phyloP scores from a whole-genome alignment of 2,329 filamentous ascomycete species.

The Colletotrichum tanaceti region DNA sequence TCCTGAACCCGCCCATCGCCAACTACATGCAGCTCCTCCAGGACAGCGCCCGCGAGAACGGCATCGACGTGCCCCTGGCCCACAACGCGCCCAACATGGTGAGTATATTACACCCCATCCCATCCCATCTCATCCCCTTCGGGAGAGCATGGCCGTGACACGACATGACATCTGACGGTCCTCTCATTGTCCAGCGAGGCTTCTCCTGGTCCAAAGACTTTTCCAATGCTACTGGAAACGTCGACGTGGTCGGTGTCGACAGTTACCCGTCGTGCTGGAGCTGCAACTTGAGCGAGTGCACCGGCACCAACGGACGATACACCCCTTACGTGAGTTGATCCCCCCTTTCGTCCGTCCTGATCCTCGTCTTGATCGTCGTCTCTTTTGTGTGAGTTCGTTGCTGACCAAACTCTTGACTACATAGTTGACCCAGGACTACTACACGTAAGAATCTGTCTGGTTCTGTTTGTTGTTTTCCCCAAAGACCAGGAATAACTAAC shows the following conservation, averaged over 20 bases:
- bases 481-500: conserved; percentile 1
- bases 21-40: conserved; percentile 70
- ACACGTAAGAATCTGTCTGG: conserved; percentile 6
- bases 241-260: conserved; percentile 65
- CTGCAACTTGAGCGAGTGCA: conserved; percentile 71
- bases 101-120: too few relatives aligned
- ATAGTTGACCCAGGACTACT: conserved; percentile 36
- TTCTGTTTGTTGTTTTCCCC: too few relatives aligned
- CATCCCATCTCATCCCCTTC: too few relatives aligned
- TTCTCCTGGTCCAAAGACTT: conserved; percentile 72
- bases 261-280: conserved; percentile 70
- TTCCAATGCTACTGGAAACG: conserved; percentile 65
- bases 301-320: conserved; percentile 68
- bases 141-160: too few relatives aligned
- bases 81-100: conserved; percentile 71
- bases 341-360: too few relatives aligned
- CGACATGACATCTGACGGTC: too few relatives aligned
- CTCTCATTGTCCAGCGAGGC: too few relatives aligned
- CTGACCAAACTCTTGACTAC: background rate
- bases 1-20: conserved; percentile 60
- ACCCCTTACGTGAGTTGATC: conserved; percentile 61
- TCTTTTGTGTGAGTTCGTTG: too few relatives aligned
- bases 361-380: too few relatives aligned
- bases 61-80: conserved; percentile 68
- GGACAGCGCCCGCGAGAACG: conserved; percentile 63